Conservation (phyloP, 2,329 filamentous ascomycete genomes). For the Lachnellula arida region DNA sequence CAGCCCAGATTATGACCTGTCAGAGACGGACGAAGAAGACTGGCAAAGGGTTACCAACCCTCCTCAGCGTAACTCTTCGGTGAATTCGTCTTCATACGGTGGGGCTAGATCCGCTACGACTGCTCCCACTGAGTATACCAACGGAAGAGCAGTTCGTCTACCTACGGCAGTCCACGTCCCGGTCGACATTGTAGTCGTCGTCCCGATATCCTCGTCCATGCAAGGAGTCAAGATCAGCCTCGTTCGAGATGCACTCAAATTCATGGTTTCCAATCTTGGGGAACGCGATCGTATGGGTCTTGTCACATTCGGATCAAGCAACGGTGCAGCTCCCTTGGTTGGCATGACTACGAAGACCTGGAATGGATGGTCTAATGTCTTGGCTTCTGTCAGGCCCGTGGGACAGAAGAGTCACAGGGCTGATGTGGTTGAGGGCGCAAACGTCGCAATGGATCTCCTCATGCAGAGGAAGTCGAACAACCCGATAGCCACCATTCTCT, state of each 20-base stretch:
- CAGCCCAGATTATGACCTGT: conserved; percentile 75
- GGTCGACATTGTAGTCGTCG: conserved; percentile 91
- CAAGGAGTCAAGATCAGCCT: conserved; percentile 98
- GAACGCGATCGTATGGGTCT: conserved; percentile 95
- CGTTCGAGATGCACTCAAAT: conserved; percentile 84
- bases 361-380: conserved; percentile 82
- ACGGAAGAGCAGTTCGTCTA: conserved; percentile 39
- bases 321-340: conserved; percentile 90
- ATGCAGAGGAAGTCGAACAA: conserved; percentile 98
- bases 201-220: conserved; percentile 97
- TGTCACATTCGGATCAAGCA: conserved; percentile 93
- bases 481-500: conserved; percentile 87
- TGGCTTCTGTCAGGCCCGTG: conserved; percentile 84
- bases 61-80: conserved; percentile 69
- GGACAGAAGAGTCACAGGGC: conserved; percentile 95
- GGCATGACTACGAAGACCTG: conserved; percentile 96
- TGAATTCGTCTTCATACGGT: conserved; percentile 76
- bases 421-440: conserved; percentile 95
- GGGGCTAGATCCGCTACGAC: conserved; percentile 79
- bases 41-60: conserved; percentile 58
- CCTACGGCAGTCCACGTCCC: conserved; percentile 67
- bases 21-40: conserved; percentile 85
- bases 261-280: conserved; percentile 84
- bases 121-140: conserved; percentile 88
- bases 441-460: conserved; percentile 95